phyloP scores from a whole-genome alignment of 257 asterid genomes.

The Pogostemon cablin region DNA sequence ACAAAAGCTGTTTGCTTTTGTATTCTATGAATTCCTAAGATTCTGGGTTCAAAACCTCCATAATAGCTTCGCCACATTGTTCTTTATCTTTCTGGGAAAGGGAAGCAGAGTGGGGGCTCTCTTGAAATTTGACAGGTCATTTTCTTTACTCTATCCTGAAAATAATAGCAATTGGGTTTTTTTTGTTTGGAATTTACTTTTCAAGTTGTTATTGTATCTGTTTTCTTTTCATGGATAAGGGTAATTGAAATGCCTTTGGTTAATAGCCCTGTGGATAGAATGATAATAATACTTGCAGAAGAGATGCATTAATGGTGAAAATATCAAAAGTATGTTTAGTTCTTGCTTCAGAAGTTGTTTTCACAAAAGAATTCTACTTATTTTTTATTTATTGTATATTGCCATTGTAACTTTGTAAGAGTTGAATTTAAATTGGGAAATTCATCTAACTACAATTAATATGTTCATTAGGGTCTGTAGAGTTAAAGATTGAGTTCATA shows the following conservation, averaged over 20 bases:
- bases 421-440: not conserved
- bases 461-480: not conserved
- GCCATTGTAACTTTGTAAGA: not conserved
- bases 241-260: not conserved
- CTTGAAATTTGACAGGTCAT: constrained; percentile 25
- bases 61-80: constrained; percentile 30
- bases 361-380: constrained; percentile 14
- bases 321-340: not conserved
- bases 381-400: not conserved
- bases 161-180: constrained; percentile 14
- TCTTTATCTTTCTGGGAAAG: constrained; percentile 29
- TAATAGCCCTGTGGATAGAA: not conserved
- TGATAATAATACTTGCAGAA: not conserved
- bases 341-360: not conserved
- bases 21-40: constrained; percentile 34
- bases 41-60: constrained; percentile 33
- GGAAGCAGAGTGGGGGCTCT: constrained; percentile 29
- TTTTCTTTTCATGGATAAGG: constrained; percentile 13
- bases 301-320: constrained; percentile 27
- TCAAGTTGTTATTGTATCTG: constrained; percentile 7
- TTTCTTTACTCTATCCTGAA: constrained; percentile 21
- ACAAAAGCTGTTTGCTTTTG: constrained; percentile 34
- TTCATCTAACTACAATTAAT: not conserved
- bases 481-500: not conserved
- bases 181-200: constrained; percentile 1